Evolutionary conservation across 2,329 filamentous ascomycete species (phyloP), one percentile per base, ranked within the genome.

Genomic region (Alternaria atra): DNA sequence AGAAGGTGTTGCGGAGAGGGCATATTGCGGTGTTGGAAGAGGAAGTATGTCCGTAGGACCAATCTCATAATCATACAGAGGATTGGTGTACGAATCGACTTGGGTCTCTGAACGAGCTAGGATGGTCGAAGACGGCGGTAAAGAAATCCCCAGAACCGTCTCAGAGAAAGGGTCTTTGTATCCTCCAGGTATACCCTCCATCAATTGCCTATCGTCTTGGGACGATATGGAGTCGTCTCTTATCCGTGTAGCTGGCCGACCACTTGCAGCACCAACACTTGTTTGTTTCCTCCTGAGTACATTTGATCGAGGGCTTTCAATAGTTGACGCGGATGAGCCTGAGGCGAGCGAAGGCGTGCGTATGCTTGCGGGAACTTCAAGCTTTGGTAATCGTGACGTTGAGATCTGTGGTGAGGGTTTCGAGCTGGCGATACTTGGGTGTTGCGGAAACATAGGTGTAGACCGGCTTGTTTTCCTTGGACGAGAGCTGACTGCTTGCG

Each of bases 1-100:
- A 4, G 91, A 93, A 37, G 91, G 90, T 60, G 90, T 93, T 25
- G 84, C 87, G 62, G 90, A 92, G 54, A 89, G 84, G 3, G 84
- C 85, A 76, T 90, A 88, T 7, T 87, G 79, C n/a, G 89, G 89
- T 6, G 88, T 89, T 8, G 88, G 88, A 6, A 88, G 87, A n/a
- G 89, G 87, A 6, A 90, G 81, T 67, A 90, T 85, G 55, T 90
- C 86, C 3, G 88, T 90, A 30, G 87, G 83, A 23, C 90, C 76
- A 40, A 84, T 85, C 66, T 86, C 86, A 4, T 66, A 70, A 48
- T 74, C 70, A 53, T 76, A 73, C 32, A 73, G 62, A 40, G 58
- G 59, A 47, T 64, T 63, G 12, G 68, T 69, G 47, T 65, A 65
- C 4, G 65, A 35, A 8, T 75, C 74, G n/a, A 74, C 29, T n/a